Conservation (phyloP, 2,329 filamentous ascomycete genomes). For the Fusarium sambucinum region DNA sequence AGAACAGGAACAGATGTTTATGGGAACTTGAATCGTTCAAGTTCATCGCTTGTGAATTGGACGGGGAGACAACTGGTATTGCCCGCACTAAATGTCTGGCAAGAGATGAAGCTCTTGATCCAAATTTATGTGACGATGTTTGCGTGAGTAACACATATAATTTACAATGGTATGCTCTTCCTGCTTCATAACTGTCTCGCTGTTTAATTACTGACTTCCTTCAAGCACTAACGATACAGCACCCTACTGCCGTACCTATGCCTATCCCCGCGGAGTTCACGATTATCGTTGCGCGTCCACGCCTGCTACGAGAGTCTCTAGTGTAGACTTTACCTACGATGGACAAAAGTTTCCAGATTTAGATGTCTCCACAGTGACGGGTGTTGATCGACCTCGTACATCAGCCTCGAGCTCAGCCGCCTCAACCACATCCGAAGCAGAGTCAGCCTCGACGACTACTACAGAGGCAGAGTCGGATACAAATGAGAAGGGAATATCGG, state of each 20-base stretch:
- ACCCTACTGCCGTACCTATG: slow-evolving; percentile 1
- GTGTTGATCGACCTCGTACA: background rate
- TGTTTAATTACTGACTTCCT: background rate
- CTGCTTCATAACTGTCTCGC: rapidly evolving
- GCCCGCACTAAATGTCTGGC: background rate
- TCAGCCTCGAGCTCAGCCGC: background rate
- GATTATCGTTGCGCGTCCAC: slow-evolving; percentile 6
- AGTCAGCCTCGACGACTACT: background rate
- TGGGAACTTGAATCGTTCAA: slow-evolving; percentile 1
- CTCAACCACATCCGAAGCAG: background rate
- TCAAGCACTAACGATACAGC: slow-evolving; percentile 3
- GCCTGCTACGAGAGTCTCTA: background rate
- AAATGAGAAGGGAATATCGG: background rate
- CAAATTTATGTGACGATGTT: background rate
- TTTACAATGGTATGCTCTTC: background rate
- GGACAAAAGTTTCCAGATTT: background rate
- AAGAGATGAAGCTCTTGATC: background rate
- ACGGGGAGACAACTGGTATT: background rate
- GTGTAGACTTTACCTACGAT: background rate
- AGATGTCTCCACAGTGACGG: background rate
- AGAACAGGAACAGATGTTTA: background rate
- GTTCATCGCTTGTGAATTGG: background rate
- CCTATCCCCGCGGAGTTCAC: background rate
- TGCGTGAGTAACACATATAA: slow-evolving; percentile 3
- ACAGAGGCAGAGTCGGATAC: background rate